Base-by-base conservation (phyloP, 2,329 filamentous ascomycete species). In the Ophiocordyceps australis region DNA sequence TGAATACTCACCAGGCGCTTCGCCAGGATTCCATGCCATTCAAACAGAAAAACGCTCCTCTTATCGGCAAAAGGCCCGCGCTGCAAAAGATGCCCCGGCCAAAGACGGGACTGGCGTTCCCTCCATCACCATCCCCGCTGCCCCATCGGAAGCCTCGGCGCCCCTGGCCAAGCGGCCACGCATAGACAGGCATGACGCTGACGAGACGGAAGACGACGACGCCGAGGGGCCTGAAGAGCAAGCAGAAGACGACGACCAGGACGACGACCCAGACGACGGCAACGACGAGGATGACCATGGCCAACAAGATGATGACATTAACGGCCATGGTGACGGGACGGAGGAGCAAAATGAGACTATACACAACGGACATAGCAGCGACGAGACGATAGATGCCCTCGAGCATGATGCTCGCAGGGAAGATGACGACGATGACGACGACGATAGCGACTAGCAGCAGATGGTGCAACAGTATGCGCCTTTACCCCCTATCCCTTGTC, bases 21-120 rank as follows among this genome's bases (percentile, higher is more conserved):
- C 15, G 8, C 7, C 28, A 76, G 73, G 78, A 45, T 82, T 78
- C 58, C 78, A 72, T 42, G 64, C 74, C 34, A 66, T 73, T 30
- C 74, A 81, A 45, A 69, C 73, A 13, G 71, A 74, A 29, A 83
- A 83, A 52, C 71, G 76, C 27, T 80, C 73, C 36, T 69, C 64
- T 11, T 79, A 81, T 50, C 65, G 74, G 27, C 67, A 71, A 38
- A 77, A 74, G 39, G 65, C 74, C 12, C 70, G 72, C 19, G 73
- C 70, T 27, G 66, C 71, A 27, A 79, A 76, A 48, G 38, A 40
- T 3, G 42, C 41, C 20, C 39, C 36, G 4, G 41, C 37, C 12
- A 40, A 36, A 10, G 41, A 36, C 20, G 47, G 53, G 30, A 46
- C 49, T 5, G 44, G 53, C 32, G 54, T 49, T 41, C 43, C 49